Percentiles rank a stretch among this genome's conserved stretches.
phyloP scores from a whole-genome alignment of 2,329 filamentous ascomycete species.

The Pseudogymnoascus sp. region DNA sequence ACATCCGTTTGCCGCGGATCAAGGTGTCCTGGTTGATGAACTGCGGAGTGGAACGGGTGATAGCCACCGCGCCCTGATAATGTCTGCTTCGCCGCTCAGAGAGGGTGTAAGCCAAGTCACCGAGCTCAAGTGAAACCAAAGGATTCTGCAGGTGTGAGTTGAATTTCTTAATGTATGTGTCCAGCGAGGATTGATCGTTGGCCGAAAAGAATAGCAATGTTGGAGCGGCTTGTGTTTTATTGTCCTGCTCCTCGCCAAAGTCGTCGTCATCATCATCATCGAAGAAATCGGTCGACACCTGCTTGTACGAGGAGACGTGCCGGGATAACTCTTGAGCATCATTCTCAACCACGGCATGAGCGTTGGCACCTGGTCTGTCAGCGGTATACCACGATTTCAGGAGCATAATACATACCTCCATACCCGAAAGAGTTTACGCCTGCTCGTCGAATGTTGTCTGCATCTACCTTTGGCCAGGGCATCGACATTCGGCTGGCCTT shows the following conservation, averaged over 20 bases:
- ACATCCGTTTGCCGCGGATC: not conserved
- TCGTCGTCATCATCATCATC: slow-evolving; percentile 6
- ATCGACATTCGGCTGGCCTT: too few relatives aligned
- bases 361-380: slow-evolving; percentile 8
- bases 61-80: slow-evolving; percentile 5
- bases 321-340: not conserved
- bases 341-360: not conserved
- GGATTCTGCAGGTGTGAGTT: slow-evolving; percentile 18
- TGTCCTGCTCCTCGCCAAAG: slow-evolving; percentile 10
- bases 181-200: slow-evolving; percentile 21
- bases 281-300: slow-evolving; percentile 4
- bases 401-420: slow-evolving; percentile 27
- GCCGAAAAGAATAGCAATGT: slow-evolving; percentile 21
- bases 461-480: not conserved
- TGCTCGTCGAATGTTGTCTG: slow-evolving; percentile 9
- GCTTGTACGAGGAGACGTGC: not conserved
- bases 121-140: slow-evolving; percentile 8
- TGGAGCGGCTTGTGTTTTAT: not conserved
- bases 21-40: not conserved
- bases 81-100: slow-evolving; percentile 4
- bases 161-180: slow-evolving; percentile 18
- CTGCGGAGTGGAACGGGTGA: slow-evolving; percentile 3
- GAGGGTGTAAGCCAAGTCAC: slow-evolving; percentile 12
- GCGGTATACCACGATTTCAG: slow-evolving; percentile 11
- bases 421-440: slow-evolving; percentile 31